Conservation (phyloP, 2,329 filamentous ascomycete species). For the Aureobasidium sp. region DNA sequence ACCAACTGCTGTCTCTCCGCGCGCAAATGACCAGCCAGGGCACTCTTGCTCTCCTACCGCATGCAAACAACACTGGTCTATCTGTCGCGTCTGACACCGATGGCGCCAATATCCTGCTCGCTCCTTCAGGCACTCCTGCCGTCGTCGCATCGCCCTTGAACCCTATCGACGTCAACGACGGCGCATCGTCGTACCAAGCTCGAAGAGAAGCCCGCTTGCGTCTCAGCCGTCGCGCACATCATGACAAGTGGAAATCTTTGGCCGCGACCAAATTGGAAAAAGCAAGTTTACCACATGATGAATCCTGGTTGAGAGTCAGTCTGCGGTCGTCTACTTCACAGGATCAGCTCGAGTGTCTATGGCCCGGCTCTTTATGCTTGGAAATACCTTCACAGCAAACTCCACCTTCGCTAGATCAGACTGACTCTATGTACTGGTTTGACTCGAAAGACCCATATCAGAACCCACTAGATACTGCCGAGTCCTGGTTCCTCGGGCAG, state of each 20-base stretch:
- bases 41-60: conserved; percentile 8
- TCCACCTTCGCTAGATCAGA: not conserved
- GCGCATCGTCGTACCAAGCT: not conserved
- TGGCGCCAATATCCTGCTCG: not conserved
- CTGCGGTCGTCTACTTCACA: not conserved
- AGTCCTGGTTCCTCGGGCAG: conserved; percentile 14
- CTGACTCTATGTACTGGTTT: conserved; percentile 1
- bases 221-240: conserved; percentile 5
- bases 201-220: conserved; percentile 9
- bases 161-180: not conserved
- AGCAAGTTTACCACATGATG: not conserved
- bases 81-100: not conserved
- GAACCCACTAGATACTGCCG: conserved; percentile 11
- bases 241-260: conserved; percentile 1
- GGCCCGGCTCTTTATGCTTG: conserved; percentile 1
- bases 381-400: not conserved
- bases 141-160: not conserved
- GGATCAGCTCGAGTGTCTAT: conserved; percentile 4
- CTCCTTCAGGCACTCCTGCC: conserved; percentile 11
- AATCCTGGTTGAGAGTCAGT: not conserved
- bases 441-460: conserved; percentile 10
- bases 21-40: conserved; percentile 13
- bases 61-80: not conserved
- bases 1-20: conserved; percentile 8
- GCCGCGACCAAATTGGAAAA: not conserved